These are phyloP conservation scores for Neonectria hederae DNA, from an alignment of 2,329 filamentous ascomycete genomes.

Conservation along the genomic window DNA sequence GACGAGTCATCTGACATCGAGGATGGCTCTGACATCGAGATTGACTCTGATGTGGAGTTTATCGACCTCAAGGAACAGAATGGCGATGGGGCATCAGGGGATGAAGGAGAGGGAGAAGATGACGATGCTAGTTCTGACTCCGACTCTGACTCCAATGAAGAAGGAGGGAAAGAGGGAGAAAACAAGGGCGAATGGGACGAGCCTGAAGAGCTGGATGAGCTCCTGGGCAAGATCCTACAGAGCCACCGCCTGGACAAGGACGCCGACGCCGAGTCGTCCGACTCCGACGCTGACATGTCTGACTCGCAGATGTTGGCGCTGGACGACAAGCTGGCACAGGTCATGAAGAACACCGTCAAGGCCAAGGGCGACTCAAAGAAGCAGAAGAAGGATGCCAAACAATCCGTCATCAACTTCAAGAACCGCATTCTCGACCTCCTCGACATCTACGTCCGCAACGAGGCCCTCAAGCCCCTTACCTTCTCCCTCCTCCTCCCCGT, in stretches of 20 bases:
- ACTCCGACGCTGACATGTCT: constrained; percentile 84
- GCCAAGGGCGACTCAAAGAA: constrained; percentile 74
- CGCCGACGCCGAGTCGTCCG: constrained; percentile 62
- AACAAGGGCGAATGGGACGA: constrained; percentile 57
- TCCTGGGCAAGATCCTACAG: constrained; percentile 80
- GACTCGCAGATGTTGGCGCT: constrained; percentile 95
- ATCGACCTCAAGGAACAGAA: constrained; percentile 56
- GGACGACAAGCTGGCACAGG: constrained; percentile 82
- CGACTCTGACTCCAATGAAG: constrained; percentile 53
- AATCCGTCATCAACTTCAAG: constrained; percentile 94
- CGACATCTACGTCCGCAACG: constrained; percentile 83
- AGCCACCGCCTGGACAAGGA: constrained; percentile 73
- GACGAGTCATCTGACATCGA: constrained; percentile 51
- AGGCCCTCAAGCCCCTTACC: constrained; percentile 73
- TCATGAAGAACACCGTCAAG: constrained; percentile 82
- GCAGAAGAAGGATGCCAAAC: constrained; percentile 86
- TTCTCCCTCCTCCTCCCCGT: constrained; percentile 79
- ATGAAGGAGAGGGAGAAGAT: constrained; percentile 56
- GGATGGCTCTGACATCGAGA: constrained; percentile 46
- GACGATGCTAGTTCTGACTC: constrained; percentile 50
- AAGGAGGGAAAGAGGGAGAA: constrained; percentile 52
- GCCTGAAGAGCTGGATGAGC: constrained; percentile 70
- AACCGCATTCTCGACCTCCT: constrained; percentile 90
- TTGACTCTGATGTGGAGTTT: constrained; percentile 61
- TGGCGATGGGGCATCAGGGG: constrained; percentile 52